Evolutionary conservation across 2,329 filamentous ascomycete species (phyloP).

Genomic region (Diplocarpon mali): DNA sequence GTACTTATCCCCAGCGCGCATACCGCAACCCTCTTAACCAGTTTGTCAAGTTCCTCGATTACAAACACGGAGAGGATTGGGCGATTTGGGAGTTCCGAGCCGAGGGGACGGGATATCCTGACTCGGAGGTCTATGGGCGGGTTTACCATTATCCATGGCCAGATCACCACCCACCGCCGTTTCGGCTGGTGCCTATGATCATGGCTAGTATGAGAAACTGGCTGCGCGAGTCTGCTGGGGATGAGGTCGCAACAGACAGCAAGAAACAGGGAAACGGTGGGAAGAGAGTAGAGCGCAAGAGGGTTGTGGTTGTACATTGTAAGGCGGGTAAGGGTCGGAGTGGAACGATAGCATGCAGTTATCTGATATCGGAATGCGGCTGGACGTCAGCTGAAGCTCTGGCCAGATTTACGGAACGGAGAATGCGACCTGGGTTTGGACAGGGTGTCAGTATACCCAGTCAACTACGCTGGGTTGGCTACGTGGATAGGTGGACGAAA

Average conservation of each 20-base stretch:
- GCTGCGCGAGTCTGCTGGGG: constrained; percentile 42
- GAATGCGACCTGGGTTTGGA: constrained; percentile 86
- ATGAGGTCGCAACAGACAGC: constrained; percentile 14
- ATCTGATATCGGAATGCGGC: constrained; percentile 77
- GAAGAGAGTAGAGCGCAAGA: constrained; percentile 22
- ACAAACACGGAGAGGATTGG: constrained; percentile 75
- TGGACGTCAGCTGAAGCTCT: constrained; percentile 55
- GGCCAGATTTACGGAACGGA: constrained; percentile 61
- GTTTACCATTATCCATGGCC: constrained; percentile 93
- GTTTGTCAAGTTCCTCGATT: constrained; percentile 78
- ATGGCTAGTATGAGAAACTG: constrained; percentile 90
- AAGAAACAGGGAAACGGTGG: constrained; percentile 22
- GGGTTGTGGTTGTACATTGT: constrained; percentile 88
- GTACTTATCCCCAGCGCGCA: constrained; percentile 79
- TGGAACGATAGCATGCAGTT: constrained; percentile 78
- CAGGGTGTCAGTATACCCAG: constrained; percentile 87
- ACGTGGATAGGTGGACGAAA: constrained; percentile 77
- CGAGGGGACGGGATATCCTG: constrained; percentile 91
- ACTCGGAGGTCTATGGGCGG: constrained; percentile 73
- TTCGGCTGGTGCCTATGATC: constrained; percentile 76
- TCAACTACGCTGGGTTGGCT: constrained; percentile 76
- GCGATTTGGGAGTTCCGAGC: constrained; percentile 97
- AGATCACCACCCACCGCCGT: constrained; percentile 93
- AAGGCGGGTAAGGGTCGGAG: constrained; percentile 94
- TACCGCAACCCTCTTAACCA: constrained; percentile 89